A percentile compares a stretch with the other conserved stretches of the same genome.
phyloP scores from a whole-genome alignment of 441 rosid genomes.

The Arabidopsis hybrid region DNA sequence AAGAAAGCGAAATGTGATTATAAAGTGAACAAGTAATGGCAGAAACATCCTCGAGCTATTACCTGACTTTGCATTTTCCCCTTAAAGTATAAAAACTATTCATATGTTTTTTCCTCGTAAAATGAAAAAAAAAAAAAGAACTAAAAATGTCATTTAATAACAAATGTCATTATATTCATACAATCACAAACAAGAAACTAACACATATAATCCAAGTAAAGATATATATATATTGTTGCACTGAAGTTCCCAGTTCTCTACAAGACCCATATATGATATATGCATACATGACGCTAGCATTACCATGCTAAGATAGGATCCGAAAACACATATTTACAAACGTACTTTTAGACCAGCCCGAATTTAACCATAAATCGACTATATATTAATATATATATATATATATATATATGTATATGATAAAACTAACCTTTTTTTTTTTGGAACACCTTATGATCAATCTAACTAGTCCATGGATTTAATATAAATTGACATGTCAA shows the following conservation, averaged over 20 bases:
- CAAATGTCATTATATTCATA: neutral
- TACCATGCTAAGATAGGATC: neutral
- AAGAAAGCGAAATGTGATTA: constrained; percentile 40
- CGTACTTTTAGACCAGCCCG: too few species aligned
- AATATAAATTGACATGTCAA: too few species aligned
- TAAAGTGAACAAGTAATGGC: constrained; percentile 34
- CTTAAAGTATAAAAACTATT: constrained; percentile 14
- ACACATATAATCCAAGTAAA: neutral
- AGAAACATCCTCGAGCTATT: constrained; percentile 39
- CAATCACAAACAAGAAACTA: constrained; percentile 2
- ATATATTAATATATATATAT: too few species aligned
- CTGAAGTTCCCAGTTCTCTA: too few species aligned
- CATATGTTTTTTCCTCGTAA: constrained; percentile 23
- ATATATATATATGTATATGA: too few species aligned
- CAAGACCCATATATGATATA: too few species aligned
- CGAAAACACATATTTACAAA: neutral
- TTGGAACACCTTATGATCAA: too few species aligned
- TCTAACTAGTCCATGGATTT: too few species aligned
- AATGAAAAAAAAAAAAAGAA: neutral
- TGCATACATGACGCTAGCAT: neutral
- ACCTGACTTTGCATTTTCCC: constrained; percentile 15
- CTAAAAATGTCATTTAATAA: neutral
- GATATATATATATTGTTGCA: too few species aligned
- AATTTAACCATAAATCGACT: too few species aligned
- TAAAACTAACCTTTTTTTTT: too few species aligned